Evolutionary conservation across 441 rosid genomes (phyloP).

Genomic region (Euphorbia schlechtendalii): DNA sequence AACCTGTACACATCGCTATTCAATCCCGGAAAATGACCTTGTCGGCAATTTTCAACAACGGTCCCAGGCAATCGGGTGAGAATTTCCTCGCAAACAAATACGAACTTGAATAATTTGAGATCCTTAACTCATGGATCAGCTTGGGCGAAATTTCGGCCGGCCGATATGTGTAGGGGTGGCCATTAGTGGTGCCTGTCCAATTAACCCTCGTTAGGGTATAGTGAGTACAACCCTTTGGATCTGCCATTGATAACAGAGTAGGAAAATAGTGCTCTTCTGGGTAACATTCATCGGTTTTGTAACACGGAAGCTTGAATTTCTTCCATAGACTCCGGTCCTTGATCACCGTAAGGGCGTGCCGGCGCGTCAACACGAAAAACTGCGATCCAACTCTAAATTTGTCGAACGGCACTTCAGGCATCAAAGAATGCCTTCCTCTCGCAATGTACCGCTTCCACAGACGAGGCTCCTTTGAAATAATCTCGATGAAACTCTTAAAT

Average conservation of each 20-base stretch:
- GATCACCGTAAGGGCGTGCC: slow-evolving; percentile 26
- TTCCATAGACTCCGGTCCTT: slow-evolving; percentile 26
- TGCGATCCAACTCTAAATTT: slow-evolving; percentile 30
- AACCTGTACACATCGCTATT: slow-evolving; percentile 29
- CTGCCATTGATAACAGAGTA: slow-evolving; percentile 27
- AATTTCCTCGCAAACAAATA: slow-evolving; percentile 84
- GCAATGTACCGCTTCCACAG: slow-evolving; percentile 33
- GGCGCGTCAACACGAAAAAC: slow-evolving; percentile 28
- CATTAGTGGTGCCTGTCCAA: slow-evolving; percentile 51
- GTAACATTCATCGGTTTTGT: slow-evolving; percentile 26
- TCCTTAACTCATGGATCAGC: slow-evolving; percentile 51
- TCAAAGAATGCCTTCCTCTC: slow-evolving; percentile 24
- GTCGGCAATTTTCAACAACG: slow-evolving; percentile 64
- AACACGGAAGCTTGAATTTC: slow-evolving; percentile 28
- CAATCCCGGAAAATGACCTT: slow-evolving; percentile 75
- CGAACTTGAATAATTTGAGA: slow-evolving; percentile 57
- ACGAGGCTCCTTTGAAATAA: slow-evolving; percentile 24
- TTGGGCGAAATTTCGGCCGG: slow-evolving; percentile 47
- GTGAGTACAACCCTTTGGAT: slow-evolving; percentile 23
- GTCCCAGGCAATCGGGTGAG: slow-evolving; percentile 72
- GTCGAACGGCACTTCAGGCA: slow-evolving; percentile 26
- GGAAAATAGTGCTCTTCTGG: slow-evolving; percentile 35
- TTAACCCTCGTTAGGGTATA: slow-evolving; percentile 27
- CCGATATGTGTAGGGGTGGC: slow-evolving; percentile 72
- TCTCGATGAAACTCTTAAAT: slow-evolving; percentile 28